Evolutionary conservation across 2,329 filamentous ascomycete genomes (phyloP), one percentile per base, ranked within the genome.

Genomic region (Chaetoscypha palmicola): DNA sequence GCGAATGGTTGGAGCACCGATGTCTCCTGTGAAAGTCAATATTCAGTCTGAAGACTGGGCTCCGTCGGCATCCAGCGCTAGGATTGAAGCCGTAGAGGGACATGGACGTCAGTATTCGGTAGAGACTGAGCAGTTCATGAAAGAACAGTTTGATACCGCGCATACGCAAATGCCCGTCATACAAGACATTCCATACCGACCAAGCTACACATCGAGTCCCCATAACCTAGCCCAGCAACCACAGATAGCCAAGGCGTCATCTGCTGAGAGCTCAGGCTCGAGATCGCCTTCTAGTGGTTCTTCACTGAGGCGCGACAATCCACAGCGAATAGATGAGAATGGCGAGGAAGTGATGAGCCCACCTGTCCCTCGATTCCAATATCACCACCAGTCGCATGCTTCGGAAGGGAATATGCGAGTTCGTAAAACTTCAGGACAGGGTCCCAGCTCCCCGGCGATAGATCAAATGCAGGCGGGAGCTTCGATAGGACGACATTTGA

Each of bases 401-500:
- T 26, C 62, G 61, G 46, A 70, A 66, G 28, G 58, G 59, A 46
- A 41, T 12, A 38, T 42, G n/a, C 50, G 53, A 22, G 45, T 28
- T 12, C 24, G 7, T 28, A 7, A 28, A 28, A 28, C 24, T 7
- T 28, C 24, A 12, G 12, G 24, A 12, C 24, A 7, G 12, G 46
- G 38, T 35, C 38, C 48, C 22, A 47, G 45, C 22, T 34, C 41
- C 11, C 60, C 40, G 5, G 34, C 39, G 19, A 49, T 42, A 22
- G 51, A 61, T 40, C 43, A 48, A 4, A 61, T 64, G 3, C 77
- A 81, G 23, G 66, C 68, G 43, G 70, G 64, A 12, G 63, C 68
- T 2, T 66, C 68, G 24, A 72, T 77, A 48, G 76, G 77, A 50
- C 77, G 79, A 36, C 77, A 83, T 60, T 66, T 86, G 26, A 79